Evolutionary conservation across 192 early-diverging fungal genomes (phyloP).

Genomic region (Chytriomyces hyalinus): DNA sequence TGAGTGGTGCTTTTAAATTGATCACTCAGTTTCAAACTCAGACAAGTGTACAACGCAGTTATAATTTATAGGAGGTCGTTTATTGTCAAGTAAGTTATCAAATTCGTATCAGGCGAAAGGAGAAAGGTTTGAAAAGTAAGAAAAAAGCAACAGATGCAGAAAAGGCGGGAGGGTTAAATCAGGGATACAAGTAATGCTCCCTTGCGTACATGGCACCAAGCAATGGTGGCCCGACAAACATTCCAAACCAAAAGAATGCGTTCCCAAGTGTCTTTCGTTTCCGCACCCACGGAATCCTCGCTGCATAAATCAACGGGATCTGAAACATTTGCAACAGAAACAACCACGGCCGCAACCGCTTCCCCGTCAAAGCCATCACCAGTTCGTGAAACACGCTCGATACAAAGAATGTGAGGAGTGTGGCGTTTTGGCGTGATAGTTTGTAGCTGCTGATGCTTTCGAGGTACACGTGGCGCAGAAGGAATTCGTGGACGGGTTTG

Average conservation of each 20-base stretch:
- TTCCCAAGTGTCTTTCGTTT: constrained; percentile 76
- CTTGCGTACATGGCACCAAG: constrained; percentile 24
- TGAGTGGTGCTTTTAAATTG: no score
- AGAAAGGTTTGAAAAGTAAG: no score
- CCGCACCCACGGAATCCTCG: constrained; percentile 63
- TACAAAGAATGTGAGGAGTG: constrained; percentile 82
- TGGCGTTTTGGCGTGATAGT: constrained; percentile 71
- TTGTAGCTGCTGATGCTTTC: constrained; percentile 76
- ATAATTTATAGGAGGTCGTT: no score
- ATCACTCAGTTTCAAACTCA: no score
- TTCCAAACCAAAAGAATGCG: constrained; percentile 87
- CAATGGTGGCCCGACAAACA: constrained; percentile 67
- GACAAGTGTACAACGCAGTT: no score
- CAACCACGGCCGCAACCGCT: constrained; percentile 74
- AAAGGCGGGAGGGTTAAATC: constrained; percentile 58
- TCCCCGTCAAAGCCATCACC: constrained; percentile 73
- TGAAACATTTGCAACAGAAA: constrained; percentile 89
- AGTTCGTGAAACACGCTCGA: constrained; percentile 82
- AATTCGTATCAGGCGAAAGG: no score
- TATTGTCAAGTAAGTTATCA: no score
- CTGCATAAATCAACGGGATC: constrained; percentile 82
- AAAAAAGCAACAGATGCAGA: no score
- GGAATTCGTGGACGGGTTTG: constrained; percentile 89
- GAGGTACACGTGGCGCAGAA: constrained; percentile 88
- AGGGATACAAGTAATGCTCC: constrained; percentile 88